Evolutionary conservation across 2,329 filamentous ascomycete genomes (phyloP).

Genomic region (Colletotrichum sp.): DNA sequence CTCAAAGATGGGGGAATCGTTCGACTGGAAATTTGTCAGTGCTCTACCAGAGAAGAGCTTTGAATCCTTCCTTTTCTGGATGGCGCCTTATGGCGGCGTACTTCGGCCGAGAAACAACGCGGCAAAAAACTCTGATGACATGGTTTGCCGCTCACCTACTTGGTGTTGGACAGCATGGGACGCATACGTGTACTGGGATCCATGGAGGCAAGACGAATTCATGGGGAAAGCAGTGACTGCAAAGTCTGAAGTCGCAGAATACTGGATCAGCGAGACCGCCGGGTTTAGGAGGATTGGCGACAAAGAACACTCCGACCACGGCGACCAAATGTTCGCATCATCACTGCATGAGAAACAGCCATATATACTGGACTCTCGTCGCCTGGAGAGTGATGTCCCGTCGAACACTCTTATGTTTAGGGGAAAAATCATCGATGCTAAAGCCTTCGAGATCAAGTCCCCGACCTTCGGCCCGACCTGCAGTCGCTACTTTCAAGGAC

Average conservation of each 20-base stretch:
- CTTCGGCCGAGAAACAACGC: background rate
- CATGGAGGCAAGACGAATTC: background rate
- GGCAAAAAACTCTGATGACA: accelerated
- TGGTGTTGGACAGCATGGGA: constrained; percentile 6
- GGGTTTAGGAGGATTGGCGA: background rate
- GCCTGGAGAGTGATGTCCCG: accelerated
- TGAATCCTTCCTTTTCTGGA: background rate
- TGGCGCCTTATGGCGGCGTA: background rate
- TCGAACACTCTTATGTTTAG: background rate
- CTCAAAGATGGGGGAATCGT: background rate
- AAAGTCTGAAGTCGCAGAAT: background rate
- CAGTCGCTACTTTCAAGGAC: background rate
- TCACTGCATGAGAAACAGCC: background rate
- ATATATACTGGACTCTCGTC: accelerated
- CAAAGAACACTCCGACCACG: background rate
- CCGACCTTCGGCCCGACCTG: background rate
- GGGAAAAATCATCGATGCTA: background rate
- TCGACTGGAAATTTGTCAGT: background rate
- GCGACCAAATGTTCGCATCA: background rate
- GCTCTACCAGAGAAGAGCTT: background rate
- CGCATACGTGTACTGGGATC: background rate
- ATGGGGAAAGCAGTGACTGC: background rate
- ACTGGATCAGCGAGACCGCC: background rate
- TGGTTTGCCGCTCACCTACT: background rate
- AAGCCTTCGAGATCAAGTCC: background rate